phyloP scores from a whole-genome alignment of 148 eudicot species.

The Tetragonia tetragonoides region DNA sequence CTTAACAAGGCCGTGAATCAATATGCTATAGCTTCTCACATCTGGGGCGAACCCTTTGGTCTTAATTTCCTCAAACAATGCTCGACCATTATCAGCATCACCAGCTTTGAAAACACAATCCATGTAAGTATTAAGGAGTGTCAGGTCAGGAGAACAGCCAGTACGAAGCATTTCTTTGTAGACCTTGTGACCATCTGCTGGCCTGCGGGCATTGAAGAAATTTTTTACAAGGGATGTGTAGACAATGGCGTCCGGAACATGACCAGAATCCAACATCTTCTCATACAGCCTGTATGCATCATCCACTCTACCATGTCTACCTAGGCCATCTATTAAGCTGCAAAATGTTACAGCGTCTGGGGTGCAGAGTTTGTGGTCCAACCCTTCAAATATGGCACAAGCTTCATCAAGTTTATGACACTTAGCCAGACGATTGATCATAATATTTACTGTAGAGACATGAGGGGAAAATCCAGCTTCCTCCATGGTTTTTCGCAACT shows the following conservation, averaged over 20 bases:
- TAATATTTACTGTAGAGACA: slow-evolving; percentile 72
- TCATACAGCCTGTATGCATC: slow-evolving; percentile 87
- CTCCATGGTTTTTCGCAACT: slow-evolving; percentile 65
- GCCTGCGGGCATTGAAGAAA: slow-evolving; percentile 68
- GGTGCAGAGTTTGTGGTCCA: slow-evolving; percentile 69
- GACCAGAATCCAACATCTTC: slow-evolving; percentile 72
- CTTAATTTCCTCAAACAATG: slow-evolving; percentile 80
- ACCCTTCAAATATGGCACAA: slow-evolving; percentile 60
- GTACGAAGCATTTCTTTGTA: slow-evolving; percentile 84
- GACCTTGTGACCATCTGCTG: slow-evolving; percentile 82
- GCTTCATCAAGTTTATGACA: slow-evolving; percentile 75
- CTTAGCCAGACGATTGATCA: slow-evolving; percentile 85
- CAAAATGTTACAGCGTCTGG: slow-evolving; percentile 78
- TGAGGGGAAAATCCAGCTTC: slow-evolving; percentile 67
- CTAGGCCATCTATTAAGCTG: slow-evolving; percentile 84
- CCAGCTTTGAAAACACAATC: slow-evolving; percentile 93
- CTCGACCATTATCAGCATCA: slow-evolving; percentile 75
- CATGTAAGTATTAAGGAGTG: slow-evolving; percentile 86
- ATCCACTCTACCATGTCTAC: slow-evolving; percentile 71
- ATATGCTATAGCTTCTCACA: slow-evolving; percentile 79
- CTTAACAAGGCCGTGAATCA: slow-evolving; percentile 83
- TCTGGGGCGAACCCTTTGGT: slow-evolving; percentile 62
- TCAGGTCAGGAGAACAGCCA: slow-evolving; percentile 70
- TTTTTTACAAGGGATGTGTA: slow-evolving; percentile 82
- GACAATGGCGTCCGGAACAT: slow-evolving; percentile 61